phyloP scores from a whole-genome alignment of 148 eudicot genomes.

The Amaranthus cruentus region DNA sequence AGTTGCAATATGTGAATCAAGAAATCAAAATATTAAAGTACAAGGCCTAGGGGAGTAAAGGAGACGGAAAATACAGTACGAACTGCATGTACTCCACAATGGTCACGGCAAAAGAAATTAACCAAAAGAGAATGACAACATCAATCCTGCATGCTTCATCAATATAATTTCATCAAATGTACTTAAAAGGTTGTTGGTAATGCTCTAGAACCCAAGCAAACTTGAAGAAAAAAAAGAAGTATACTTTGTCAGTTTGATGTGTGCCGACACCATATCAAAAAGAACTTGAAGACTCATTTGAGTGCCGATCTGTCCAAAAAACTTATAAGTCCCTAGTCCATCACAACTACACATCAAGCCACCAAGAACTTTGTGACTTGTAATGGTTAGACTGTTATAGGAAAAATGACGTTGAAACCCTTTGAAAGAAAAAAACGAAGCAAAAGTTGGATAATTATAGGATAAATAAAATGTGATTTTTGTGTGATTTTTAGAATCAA shows the following conservation, averaged over 20 bases:
- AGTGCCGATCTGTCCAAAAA: not conserved
- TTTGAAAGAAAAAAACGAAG: too few relatives aligned
- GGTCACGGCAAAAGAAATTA: not conserved
- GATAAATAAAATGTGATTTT: too few relatives aligned
- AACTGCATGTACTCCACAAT: not conserved
- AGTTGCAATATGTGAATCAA: slow-evolving; percentile 13
- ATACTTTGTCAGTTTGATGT: not conserved
- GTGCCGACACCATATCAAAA: not conserved
- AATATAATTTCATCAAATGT: not conserved
- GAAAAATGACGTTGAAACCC: too few relatives aligned
- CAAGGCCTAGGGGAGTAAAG: not conserved
- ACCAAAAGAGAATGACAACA: not conserved
- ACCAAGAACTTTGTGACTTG: too few relatives aligned
- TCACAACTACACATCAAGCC: too few relatives aligned
- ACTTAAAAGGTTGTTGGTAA: not conserved
- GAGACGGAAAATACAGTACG: not conserved
- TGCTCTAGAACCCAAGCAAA: not conserved
- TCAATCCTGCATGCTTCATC: not conserved
- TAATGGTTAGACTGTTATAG: too few relatives aligned
- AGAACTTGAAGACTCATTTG: not conserved
- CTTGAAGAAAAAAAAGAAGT: not conserved
- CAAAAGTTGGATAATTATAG: too few relatives aligned
- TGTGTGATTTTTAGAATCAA: too few relatives aligned
- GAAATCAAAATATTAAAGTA: not conserved
- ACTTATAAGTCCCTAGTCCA: not conserved